Evolutionary conservation across 768 basidiomycete genomes (phyloP).

Genomic region (Gloeostereum incarnatum): DNA sequence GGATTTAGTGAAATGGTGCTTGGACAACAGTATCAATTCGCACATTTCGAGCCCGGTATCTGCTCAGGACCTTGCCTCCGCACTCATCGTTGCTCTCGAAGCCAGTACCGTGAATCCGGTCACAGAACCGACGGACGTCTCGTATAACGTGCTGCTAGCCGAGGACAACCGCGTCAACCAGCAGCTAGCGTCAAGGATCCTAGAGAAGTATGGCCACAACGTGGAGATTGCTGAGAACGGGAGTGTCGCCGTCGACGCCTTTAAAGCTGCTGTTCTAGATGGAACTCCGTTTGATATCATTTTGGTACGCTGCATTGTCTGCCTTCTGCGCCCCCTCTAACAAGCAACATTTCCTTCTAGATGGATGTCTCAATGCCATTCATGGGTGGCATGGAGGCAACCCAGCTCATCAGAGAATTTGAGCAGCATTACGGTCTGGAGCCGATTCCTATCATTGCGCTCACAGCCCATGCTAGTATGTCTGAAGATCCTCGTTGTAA

Average conservation of each 20-base stretch:
- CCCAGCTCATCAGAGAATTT: constrained; percentile 80
- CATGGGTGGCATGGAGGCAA: constrained; percentile 99
- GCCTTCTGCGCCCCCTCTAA: constrained; percentile 2
- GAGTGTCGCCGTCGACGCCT: constrained; percentile 84
- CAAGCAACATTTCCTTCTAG: constrained; percentile 33
- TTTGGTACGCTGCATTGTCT: constrained; percentile 52
- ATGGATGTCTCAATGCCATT: constrained; percentile 99
- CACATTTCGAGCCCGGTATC: constrained; percentile 89
- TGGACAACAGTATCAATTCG: constrained; percentile 93
- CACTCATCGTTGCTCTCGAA: constrained; percentile 89
- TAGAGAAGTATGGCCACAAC: constrained; percentile 92
- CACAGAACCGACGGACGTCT: constrained; percentile 74
- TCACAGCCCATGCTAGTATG: constrained; percentile 95
- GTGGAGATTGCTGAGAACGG: constrained; percentile 99
- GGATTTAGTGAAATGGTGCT: constrained; percentile 80
- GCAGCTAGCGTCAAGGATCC: constrained; percentile 91
- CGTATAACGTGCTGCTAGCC: constrained; percentile 89
- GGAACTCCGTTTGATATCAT: constrained; percentile 84
- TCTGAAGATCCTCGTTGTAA: constrained; percentile 13
- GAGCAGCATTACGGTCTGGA: constrained; percentile 65
- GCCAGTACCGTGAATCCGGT: constrained; percentile 89
- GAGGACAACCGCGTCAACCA: constrained; percentile 97
- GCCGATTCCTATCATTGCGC: constrained; percentile 86
- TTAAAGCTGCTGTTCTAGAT: constrained; percentile 67
- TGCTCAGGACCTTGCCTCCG: constrained; percentile 83